phyloP scores from a whole-genome alignment of 257 asterid species.

The Thymus mandschuricus region DNA sequence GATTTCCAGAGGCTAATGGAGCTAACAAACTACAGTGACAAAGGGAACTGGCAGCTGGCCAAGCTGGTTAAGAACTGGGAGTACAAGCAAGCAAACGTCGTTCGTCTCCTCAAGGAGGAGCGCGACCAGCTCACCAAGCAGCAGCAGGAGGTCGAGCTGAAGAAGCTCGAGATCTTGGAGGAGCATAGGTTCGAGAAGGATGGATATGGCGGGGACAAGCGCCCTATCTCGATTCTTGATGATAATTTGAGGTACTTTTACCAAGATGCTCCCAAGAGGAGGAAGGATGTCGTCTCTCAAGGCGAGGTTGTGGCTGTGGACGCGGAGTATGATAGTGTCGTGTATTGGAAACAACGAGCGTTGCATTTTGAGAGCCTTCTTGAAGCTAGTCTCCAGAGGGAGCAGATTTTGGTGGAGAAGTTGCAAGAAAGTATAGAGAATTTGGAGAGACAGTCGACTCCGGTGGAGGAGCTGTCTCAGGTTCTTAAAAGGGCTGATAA shows the following conservation, averaged over 20 bases:
- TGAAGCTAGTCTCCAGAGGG: constrained; percentile 63
- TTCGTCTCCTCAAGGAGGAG: constrained; percentile 81
- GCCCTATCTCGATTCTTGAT: constrained; percentile 77
- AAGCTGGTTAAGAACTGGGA: constrained; percentile 88
- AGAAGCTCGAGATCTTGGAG: constrained; percentile 84
- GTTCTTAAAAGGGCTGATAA: constrained; percentile 82
- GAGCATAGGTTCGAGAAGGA: constrained; percentile 81
- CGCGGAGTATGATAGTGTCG: constrained; percentile 63
- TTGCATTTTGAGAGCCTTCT: constrained; percentile 70
- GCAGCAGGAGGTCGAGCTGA: constrained; percentile 82
- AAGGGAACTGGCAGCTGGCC: constrained; percentile 78
- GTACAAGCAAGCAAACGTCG: constrained; percentile 76
- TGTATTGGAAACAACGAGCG: constrained; percentile 74
- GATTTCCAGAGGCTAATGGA: constrained; percentile 77
- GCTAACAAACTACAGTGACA: constrained; percentile 77
- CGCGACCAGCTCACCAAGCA: constrained; percentile 81
- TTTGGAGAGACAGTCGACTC: constrained; percentile 79
- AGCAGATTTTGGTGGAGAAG: constrained; percentile 60
- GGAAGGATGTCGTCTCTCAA: constrained; percentile 46
- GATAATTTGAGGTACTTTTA: constrained; percentile 61
- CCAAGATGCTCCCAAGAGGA: constrained; percentile 60
- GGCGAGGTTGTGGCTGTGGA: constrained; percentile 58
- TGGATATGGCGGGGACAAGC: constrained; percentile 75
- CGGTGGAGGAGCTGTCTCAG: constrained; percentile 82
- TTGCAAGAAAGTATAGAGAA: constrained; percentile 83